Percentiles rank a stretch among this genome's conserved stretches.
These are phyloP conservation scores for Ganoderma lingzhi DNA, from an alignment of 1,284 basidiomycete genomes.

Conservation along the genomic window DNA sequence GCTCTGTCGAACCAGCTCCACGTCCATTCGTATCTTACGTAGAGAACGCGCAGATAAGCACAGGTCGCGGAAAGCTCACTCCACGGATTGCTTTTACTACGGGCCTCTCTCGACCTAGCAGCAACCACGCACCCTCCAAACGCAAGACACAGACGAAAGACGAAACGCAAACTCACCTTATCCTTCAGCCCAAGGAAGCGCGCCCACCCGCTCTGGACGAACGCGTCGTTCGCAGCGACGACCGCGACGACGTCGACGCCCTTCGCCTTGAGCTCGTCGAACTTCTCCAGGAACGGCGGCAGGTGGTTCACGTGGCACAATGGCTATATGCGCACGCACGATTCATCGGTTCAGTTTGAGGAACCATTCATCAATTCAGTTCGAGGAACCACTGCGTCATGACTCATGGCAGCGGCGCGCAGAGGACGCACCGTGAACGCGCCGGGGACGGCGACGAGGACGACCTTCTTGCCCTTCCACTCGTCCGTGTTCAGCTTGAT, in stretches of 20 bases:
- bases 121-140: no score
- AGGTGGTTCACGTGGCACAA: constrained; percentile 80
- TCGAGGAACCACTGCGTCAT: neutral
- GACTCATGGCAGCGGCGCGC: neutral
- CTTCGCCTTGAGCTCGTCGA: constrained; percentile 75
- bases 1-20: neutral
- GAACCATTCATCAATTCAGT: neutral
- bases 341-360: neutral
- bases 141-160: no score
- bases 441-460: constrained; percentile 81
- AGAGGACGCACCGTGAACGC: constrained; percentile 73
- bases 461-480: constrained; percentile 88
- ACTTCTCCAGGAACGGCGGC: constrained; percentile 72
- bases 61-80: no score
- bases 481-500: constrained; percentile 62
- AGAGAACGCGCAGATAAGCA: no score
- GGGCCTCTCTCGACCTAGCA: no score
- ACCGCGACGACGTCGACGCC: constrained; percentile 79
- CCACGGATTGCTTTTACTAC: no score
- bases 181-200: constrained; percentile 74
- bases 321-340: constrained; percentile 50
- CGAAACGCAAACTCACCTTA: constrained; percentile 52
- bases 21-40: no score
- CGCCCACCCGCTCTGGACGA: constrained; percentile 83
- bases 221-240: constrained; percentile 79